These are phyloP conservation scores for Pichia inconspicua DNA, from an alignment of 1,139 yeast species.

Conservation along the genomic window DNA sequence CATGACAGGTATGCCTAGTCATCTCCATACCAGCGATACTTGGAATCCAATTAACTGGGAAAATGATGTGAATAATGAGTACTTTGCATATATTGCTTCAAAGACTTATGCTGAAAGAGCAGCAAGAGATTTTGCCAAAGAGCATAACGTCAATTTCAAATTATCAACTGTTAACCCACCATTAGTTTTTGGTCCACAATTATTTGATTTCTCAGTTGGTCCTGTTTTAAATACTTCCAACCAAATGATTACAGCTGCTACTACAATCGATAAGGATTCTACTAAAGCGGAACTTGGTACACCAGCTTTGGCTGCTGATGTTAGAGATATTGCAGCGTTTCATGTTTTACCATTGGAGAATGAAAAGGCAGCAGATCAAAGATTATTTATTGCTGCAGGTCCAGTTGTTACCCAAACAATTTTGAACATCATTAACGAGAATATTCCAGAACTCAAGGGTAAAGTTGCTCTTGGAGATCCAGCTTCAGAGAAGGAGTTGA, in stretches of 20 bases:
- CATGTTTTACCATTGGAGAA: conserved; percentile 35
- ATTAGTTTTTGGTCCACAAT: conserved; percentile 44
- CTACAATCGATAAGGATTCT: conserved; percentile 23
- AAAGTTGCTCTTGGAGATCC: conserved; percentile 35
- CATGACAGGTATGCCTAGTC: conserved; percentile 12
- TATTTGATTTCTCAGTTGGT: conserved; percentile 28
- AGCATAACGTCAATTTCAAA: conserved; percentile 34
- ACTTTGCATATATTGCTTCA: conserved; percentile 40
- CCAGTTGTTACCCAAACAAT: conserved; percentile 33
- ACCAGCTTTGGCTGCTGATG: conserved; percentile 31
- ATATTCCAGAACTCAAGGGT: conserved; percentile 34
- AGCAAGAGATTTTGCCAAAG: conserved; percentile 44
- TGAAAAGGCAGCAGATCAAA: conserved; percentile 29
- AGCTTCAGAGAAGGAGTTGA: conserved; percentile 10
- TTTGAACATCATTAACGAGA: conserved; percentile 31
- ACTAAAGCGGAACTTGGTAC: conserved; percentile 17
- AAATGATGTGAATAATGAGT: conserved; percentile 23
- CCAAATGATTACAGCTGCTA: conserved; percentile 28
- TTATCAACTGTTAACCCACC: conserved; percentile 42
- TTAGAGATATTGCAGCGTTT: conserved; percentile 37
- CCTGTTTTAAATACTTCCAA: conserved; percentile 31
- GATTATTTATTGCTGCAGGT: conserved; percentile 35
- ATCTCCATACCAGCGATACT: conserved; percentile 26
- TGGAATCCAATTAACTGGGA: conserved; percentile 39
- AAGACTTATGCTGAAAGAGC: conserved; percentile 46